These are phyloP conservation scores for Apostasia ramifera DNA, from an alignment of 106 monocot species.

Conservation along the genomic window DNA sequence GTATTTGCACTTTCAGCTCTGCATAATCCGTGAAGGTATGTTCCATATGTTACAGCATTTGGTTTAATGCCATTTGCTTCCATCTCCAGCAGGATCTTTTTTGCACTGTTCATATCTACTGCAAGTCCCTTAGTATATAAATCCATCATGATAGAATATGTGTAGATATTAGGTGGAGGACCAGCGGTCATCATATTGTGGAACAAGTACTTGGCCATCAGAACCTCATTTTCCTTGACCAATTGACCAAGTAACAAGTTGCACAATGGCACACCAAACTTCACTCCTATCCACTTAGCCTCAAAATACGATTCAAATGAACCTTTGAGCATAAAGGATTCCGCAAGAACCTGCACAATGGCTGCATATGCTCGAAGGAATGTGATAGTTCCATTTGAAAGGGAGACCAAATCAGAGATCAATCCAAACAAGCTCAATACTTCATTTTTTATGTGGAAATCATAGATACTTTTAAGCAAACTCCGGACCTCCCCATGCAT, in stretches of 20 bases:
- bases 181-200: slow-evolving; percentile 1
- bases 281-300: not conserved
- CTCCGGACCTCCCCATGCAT: slow-evolving; percentile 3
- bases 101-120: slow-evolving; percentile 6
- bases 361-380: slow-evolving; percentile 2
- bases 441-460: not conserved
- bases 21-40: slow-evolving; percentile 13
- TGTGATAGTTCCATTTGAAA: slow-evolving; percentile 3
- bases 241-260: slow-evolving; percentile 6
- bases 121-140: slow-evolving; percentile 2
- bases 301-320: slow-evolving; percentile 3
- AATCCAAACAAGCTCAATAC: not conserved
- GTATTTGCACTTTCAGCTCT: not conserved
- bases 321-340: slow-evolving; percentile 7
- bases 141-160: slow-evolving; percentile 11
- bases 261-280: slow-evolving; percentile 8
- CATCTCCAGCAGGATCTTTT: slow-evolving; percentile 7
- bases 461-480: slow-evolving; percentile 2
- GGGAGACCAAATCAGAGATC: not conserved
- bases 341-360: slow-evolving; percentile 2
- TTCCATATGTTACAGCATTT: slow-evolving; percentile 9
- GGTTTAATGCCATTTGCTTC: slow-evolving; percentile 8
- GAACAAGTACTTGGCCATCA: not conserved
- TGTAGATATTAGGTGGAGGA: slow-evolving; percentile 5
- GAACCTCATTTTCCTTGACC: not conserved